Evolutionary conservation across 148 eudicot genomes (phyloP).

Genomic region (Amaranthus cruentus): DNA sequence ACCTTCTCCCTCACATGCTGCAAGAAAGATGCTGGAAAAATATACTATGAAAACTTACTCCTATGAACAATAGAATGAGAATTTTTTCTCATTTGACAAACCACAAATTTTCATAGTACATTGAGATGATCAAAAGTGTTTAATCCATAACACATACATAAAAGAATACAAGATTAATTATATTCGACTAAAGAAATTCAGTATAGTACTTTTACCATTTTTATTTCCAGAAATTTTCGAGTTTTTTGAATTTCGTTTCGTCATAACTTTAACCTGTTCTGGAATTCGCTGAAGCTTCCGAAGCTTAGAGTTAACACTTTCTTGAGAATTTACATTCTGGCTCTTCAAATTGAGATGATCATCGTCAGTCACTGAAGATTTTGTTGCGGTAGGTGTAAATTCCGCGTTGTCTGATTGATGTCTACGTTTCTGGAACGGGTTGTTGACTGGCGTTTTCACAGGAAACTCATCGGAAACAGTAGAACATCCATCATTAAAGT

Average conservation of each 20-base stretch:
- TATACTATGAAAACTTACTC: no score
- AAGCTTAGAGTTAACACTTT: slow-evolving; percentile 43
- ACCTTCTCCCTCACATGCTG: no score
- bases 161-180: neutral
- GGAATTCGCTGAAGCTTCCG: neutral
- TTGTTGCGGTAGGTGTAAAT: slow-evolving; percentile 22
- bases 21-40: no score
- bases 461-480: slow-evolving; percentile 14
- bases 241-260: slow-evolving; percentile 21
- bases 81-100: no score
- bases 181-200: slow-evolving; percentile 46
- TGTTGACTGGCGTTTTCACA: slow-evolving; percentile 37
- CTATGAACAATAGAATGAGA: no score
- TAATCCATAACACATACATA: no score
- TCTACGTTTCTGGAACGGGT: slow-evolving; percentile 54
- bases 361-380: slow-evolving; percentile 38
- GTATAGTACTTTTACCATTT: slow-evolving; percentile 30
- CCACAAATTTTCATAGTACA: no score
- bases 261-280: slow-evolving; percentile 16
- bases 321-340: slow-evolving; percentile 36
- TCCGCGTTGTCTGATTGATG: slow-evolving; percentile 26
- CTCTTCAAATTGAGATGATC: slow-evolving; percentile 20
- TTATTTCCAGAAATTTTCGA: slow-evolving; percentile 20
- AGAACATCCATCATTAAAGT: slow-evolving; percentile 18
- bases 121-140: no score